Evolutionary conservation across 2,329 filamentous ascomycete genomes (phyloP).

Genomic region (Phialophora tarda): DNA sequence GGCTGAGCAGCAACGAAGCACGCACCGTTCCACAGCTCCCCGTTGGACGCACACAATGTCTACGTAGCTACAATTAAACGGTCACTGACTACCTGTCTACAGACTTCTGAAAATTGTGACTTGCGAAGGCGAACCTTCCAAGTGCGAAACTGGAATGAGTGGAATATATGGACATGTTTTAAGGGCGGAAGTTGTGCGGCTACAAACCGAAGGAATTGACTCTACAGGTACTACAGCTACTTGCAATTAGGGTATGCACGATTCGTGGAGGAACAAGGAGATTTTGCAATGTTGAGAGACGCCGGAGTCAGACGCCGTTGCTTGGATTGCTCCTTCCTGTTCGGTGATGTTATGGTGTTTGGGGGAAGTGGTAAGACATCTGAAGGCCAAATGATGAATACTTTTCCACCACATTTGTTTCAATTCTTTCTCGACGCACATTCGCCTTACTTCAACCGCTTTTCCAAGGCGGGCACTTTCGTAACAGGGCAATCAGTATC

Average conservation of each 20-base stretch:
- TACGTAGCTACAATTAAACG: background rate
- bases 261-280: background rate
- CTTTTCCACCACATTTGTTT: background rate
- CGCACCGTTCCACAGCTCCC: background rate
- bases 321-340: background rate
- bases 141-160: background rate
- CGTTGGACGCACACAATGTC: background rate
- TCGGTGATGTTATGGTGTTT: background rate
- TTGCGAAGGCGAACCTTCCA: background rate
- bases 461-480: background rate
- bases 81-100: background rate
- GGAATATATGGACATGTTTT: background rate
- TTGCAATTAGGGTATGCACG: background rate
- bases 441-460: background rate
- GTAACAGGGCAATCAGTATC: background rate
- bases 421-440: background rate
- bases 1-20: background rate
- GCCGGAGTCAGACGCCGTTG: background rate
- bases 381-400: background rate
- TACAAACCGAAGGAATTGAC: background rate
- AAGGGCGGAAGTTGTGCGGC: background rate
- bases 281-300: background rate
- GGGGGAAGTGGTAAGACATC: background rate
- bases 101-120: background rate
- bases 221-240: background rate